Evolutionary conservation across 176 grass and related monocot genomes (phyloP), one percentile per base, ranked within the genome.

Genomic region (Pharus latifolius): DNA sequence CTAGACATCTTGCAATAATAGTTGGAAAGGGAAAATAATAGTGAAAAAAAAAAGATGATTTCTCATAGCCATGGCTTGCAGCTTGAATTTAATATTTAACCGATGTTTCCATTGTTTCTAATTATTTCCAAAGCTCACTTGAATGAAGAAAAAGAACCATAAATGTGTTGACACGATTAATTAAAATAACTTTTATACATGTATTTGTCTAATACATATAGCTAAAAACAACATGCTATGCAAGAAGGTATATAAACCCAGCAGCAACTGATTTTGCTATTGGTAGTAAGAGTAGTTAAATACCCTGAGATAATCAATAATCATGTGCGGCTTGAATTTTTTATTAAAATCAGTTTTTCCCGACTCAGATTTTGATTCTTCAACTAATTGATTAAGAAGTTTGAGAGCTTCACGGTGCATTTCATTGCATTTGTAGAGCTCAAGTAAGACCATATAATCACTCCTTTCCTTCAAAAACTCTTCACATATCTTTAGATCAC

Each of bases 301-400:
- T 91, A 99, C 95, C 95, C 88, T 86, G 40, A 99, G 84, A 88
- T 99, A 99, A 37, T 94, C 90, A 37, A 99, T 83, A 65, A 99
- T 94, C 79, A 91, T 94, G 78, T 80, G 78, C 5, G 90, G 79
- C 72, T 75, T 88, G 71, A 99, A 88, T 49, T 91, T 99, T 85
- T 69, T 74, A 65, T 29, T 82, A 56, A 76, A 76, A 74, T 91
- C 69, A n/a, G 46, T 71, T 68, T 78, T 82, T 57, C 54, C 50
- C 25, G 58, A 62, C 51, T 67, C 70, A 55, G 78, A 88, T 62
- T 92, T 94, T 51, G 86, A 91, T 83, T 99, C 84, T 72, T 99
- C 82, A 45, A 99, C 89, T 70, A 99, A 80, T 37, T 88, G 86
- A 83, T 94, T 94, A 30, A 99, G 84, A 34, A 99, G 85, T 60